phyloP scores from a whole-genome alignment of 495 filamentous ascomycete genomes.

The Penicillium coprophilum region DNA sequence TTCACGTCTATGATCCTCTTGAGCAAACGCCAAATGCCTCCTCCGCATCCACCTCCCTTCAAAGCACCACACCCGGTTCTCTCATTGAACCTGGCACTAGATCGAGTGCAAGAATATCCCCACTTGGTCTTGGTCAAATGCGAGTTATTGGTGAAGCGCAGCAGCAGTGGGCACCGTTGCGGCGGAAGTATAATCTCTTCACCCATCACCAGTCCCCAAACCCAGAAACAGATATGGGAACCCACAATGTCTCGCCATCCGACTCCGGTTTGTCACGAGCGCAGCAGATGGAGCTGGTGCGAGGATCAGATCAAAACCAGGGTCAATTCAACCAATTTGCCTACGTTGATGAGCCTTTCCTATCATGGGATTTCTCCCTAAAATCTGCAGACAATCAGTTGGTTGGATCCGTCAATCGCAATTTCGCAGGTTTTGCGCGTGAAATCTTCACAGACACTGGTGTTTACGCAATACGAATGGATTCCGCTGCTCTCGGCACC shows the following conservation, averaged over 20 bases:
- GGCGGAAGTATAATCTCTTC: constrained; percentile 69
- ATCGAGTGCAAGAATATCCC: constrained; percentile 51
- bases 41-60: constrained; percentile 45
- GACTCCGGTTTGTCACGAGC: constrained; percentile 48
- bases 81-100: constrained; percentile 37
- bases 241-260: constrained; percentile 39
- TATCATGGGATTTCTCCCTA: constrained; percentile 61
- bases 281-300: constrained; percentile 48
- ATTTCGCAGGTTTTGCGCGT: constrained; percentile 67
- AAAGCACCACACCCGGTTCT: constrained; percentile 41
- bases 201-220: constrained; percentile 45
- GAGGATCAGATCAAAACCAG: constrained; percentile 28
- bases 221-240: constrained; percentile 38
- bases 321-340: constrained; percentile 63
- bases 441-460: constrained; percentile 73
- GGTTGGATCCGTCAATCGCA: constrained; percentile 65
- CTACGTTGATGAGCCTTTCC: constrained; percentile 55
- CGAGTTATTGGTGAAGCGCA: constrained; percentile 67
- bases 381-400: constrained; percentile 44
- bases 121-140: constrained; percentile 55
- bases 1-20: constrained; percentile 62
- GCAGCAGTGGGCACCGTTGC: constrained; percentile 65
- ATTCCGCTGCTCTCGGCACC: constrained; percentile 51
- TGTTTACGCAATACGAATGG: constrained; percentile 69
- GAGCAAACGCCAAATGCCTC: constrained; percentile 30